Base-by-base conservation (phyloP, 164 flowering plant genomes). In the Tinospora cordifolia region DNA sequence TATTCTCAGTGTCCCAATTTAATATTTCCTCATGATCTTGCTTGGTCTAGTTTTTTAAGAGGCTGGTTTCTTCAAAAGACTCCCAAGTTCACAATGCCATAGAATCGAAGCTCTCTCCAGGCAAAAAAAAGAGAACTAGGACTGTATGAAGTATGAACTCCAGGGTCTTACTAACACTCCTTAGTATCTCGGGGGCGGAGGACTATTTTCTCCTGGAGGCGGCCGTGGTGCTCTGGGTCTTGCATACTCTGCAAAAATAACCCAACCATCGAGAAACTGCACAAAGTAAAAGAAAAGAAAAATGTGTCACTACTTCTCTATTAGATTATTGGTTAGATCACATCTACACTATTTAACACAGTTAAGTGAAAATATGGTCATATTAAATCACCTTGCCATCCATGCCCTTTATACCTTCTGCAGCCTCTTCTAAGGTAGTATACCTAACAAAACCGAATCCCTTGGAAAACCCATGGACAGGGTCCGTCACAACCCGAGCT, bases 371-470 rank as follows among this genome's bases (percentile, higher is more conserved):
- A 17, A 3, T 10, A 27, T 47, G 62, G 8, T 17, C 25, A 39
- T 30, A 27, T 62, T 64, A 65, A 72, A 87, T 84, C 46, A 91
- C 94, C 87, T 88, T 84, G 54, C 96, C 97, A 84, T 91, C 90
- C 97, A 91, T 91, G 77, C 96, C 97, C 75, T 83, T 74, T 74
- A 87, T 87, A 11, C 92, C 98, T 69, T 85, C 79, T 15, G 79
- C 88, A 49, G 97, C 97, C 14, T 84, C 94, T 54, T 87, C 89
- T 63, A 86, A 2, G 21, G 90, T 82, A 30, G 82, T 87, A 80
- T 91, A 91, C 71, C 76, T 79, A 5, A 93, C 95, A 76, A 93
- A 93, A 51, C 98, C 97, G 77, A 87, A 93, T 1, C 97, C 98
- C 79, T 87, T 91, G 4, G 97, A 91, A 74, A 78, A 87, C 34